These are phyloP conservation scores for Zostera marina DNA, from an alignment of 116 monocot species.

Conservation along the genomic window DNA sequence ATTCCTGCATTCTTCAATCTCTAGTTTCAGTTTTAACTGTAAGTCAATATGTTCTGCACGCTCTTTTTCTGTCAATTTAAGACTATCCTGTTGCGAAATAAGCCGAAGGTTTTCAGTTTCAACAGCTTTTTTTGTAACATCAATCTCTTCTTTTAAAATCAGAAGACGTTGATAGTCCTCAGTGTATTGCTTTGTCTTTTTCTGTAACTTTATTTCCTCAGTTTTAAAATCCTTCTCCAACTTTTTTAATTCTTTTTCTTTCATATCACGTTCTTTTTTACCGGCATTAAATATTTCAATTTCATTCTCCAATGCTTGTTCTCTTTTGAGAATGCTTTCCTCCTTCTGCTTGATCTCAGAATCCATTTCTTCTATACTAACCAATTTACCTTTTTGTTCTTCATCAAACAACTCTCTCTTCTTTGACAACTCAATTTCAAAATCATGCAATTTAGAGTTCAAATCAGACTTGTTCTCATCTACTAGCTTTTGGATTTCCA, in stretches of 20 bases:
- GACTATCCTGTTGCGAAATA: slow-evolving; percentile 32
- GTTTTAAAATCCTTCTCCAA: slow-evolving; percentile 43
- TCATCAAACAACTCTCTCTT: slow-evolving; percentile 37
- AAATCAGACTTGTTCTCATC: slow-evolving; percentile 51
- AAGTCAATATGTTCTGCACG: slow-evolving; percentile 32
- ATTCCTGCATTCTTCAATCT: slow-evolving; percentile 59
- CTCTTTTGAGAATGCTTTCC: slow-evolving; percentile 43
- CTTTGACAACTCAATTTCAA: slow-evolving; percentile 54
- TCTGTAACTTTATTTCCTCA: slow-evolving; percentile 33
- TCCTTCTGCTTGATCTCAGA: slow-evolving; percentile 27
- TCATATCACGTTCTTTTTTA: slow-evolving; percentile 43
- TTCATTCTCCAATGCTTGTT: slow-evolving; percentile 40
- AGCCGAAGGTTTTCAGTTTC: slow-evolving; percentile 38
- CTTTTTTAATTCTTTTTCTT: slow-evolving; percentile 53
- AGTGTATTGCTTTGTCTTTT: slow-evolving; percentile 26
- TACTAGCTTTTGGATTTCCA: slow-evolving; percentile 75
- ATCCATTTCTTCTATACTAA: slow-evolving; percentile 29
- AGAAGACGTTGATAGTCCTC: slow-evolving; percentile 26
- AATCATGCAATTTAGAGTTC: slow-evolving; percentile 47
- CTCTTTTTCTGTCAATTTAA: slow-evolving; percentile 59
- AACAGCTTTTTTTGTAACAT: slow-evolving; percentile 26
- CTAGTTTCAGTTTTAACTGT: slow-evolving; percentile 53
- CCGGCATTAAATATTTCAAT: slow-evolving; percentile 34
- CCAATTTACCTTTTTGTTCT: slow-evolving; percentile 36
- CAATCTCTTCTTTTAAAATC: slow-evolving; percentile 28